Conservation (phyloP, 169 alveolate genomes). For the Plasmodium berghei region DNA sequence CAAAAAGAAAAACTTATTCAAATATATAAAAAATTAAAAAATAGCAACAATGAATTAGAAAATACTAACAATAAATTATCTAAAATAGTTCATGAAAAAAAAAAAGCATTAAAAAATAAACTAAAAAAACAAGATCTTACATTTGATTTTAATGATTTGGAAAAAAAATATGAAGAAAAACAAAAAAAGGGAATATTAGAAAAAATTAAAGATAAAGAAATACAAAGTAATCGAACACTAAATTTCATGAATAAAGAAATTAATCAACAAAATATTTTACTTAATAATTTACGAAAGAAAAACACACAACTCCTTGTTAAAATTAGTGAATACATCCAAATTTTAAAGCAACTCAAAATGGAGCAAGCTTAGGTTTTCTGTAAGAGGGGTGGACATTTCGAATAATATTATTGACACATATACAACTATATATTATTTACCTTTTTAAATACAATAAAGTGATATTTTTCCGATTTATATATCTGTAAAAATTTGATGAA, state of each 20-base stretch:
- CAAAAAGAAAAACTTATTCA: conserved; percentile 21
- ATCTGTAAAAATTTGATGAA: no score
- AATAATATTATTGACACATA: no score
- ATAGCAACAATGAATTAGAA: conserved; percentile 42
- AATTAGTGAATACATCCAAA: conserved; percentile 28
- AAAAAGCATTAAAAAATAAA: conserved; percentile 39
- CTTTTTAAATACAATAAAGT: no score
- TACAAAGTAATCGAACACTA: conserved; percentile 19
- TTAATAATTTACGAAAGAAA: conserved; percentile 25
- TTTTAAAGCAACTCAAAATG: conserved; percentile 18
- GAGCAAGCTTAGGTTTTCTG: not conserved
- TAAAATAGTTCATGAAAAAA: conserved; percentile 40
- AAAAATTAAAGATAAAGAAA: conserved; percentile 52
- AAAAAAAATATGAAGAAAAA: conserved; percentile 68
- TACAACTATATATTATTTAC: no score
- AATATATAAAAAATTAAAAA: conserved; percentile 21
- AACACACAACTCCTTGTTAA: conserved; percentile 33
- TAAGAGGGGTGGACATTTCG: no score
- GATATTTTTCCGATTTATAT: no score
- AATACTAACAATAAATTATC: conserved; percentile 22
- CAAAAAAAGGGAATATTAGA: conserved; percentile 60
- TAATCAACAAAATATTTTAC: not conserved
- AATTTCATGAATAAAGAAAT: conserved; percentile 22
- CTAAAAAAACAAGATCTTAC: conserved; percentile 50
- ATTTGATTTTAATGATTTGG: conserved; percentile 62